Evolutionary conservation across 352 stramenopile genomes (phyloP).

Genomic region (Pythium oligandrum): DNA sequence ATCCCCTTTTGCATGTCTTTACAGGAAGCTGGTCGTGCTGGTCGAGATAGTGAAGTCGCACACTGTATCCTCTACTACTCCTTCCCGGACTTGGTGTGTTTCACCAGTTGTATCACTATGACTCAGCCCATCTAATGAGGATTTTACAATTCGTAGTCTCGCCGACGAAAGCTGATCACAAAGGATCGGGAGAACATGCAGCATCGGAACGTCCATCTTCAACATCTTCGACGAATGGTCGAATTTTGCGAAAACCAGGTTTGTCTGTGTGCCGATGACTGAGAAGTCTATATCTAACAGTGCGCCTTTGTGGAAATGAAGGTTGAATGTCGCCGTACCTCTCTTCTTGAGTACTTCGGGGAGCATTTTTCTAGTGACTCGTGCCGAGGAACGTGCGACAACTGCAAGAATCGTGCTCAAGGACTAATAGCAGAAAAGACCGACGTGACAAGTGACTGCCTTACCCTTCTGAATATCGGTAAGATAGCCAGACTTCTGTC

Average conservation of each 20-base stretch:
- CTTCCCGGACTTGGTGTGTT: slow-evolving; percentile 65
- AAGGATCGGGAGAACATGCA: slow-evolving; percentile 78
- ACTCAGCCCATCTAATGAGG: background rate
- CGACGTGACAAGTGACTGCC: slow-evolving; percentile 75
- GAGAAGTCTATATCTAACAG: slow-evolving; percentile 4
- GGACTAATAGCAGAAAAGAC: slow-evolving; percentile 65
- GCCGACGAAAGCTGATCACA: slow-evolving; percentile 67
- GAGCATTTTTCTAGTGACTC: slow-evolving; percentile 77
- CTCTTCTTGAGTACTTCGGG: slow-evolving; percentile 85
- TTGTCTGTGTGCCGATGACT: background rate
- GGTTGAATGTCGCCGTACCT: slow-evolving; percentile 79
- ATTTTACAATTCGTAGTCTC: slow-evolving; percentile 25
- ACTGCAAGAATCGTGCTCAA: slow-evolving; percentile 78
- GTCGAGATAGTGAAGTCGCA: slow-evolving; percentile 75
- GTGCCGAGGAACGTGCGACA: slow-evolving; percentile 79
- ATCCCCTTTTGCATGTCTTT: background rate
- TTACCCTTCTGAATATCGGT: slow-evolving; percentile 57
- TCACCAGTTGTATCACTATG: slow-evolving; percentile 1
- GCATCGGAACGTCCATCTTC: slow-evolving; percentile 76
- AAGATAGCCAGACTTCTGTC: slow-evolving; percentile 12
- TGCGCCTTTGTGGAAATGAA: background rate
- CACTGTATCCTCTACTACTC: slow-evolving; percentile 88
- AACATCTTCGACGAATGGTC: slow-evolving; percentile 79
- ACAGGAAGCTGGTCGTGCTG: slow-evolving; percentile 78
- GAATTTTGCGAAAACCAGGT: slow-evolving; percentile 87